A percentile compares a stretch with the other conserved stretches of the same genome.
phyloP scores from a whole-genome alignment of 2,329 filamentous ascomycete species.

The Colletotrichum tamarilloi region DNA sequence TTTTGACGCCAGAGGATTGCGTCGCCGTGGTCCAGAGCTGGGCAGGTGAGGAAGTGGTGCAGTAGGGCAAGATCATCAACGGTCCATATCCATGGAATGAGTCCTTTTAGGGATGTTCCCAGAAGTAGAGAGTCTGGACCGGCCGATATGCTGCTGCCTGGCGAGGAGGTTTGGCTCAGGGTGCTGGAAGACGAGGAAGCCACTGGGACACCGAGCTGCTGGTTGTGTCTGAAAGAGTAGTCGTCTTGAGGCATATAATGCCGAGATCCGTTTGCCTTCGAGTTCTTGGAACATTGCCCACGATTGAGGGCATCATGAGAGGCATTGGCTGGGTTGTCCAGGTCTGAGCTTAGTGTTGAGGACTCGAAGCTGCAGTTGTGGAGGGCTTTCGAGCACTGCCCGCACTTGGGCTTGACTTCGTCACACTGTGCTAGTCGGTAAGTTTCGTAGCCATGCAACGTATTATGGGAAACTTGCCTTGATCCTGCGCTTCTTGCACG shows the following conservation, averaged over 20 bases:
- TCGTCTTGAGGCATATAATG: too few relatives aligned
- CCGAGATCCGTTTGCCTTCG: background rate
- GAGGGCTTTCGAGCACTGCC: slow-evolving; percentile 14
- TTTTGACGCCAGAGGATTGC: slow-evolving; percentile 26
- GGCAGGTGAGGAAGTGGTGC: slow-evolving; percentile 28
- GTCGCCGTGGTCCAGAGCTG: slow-evolving; percentile 7
- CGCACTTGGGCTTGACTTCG: slow-evolving; percentile 19
- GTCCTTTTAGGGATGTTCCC: background rate
- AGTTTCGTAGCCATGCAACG: too few relatives aligned
- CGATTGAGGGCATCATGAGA: background rate
- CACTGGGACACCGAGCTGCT: too few relatives aligned
- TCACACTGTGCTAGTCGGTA: slow-evolving; percentile 9
- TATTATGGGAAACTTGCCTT: slow-evolving; percentile 19
- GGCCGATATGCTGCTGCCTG: background rate
- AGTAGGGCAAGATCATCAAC: slow-evolving; percentile 26
- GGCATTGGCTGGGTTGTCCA: too few relatives aligned
- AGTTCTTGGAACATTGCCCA: background rate
- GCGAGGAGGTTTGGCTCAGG: background rate
- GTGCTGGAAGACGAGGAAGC: too few relatives aligned
- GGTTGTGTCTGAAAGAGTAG: too few relatives aligned
- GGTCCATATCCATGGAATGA: slow-evolving; percentile 12
- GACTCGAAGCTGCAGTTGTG: slow-evolving; percentile 1
- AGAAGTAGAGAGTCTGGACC: background rate
- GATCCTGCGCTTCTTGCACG: slow-evolving; percentile 39
- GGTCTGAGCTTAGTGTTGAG: background rate